Percentiles rank a stretch among this genome's conserved stretches.
Evolutionary conservation across 768 basidiomycete genomes (phyloP).

Genomic region (Phaffia tasmanica): DNA sequence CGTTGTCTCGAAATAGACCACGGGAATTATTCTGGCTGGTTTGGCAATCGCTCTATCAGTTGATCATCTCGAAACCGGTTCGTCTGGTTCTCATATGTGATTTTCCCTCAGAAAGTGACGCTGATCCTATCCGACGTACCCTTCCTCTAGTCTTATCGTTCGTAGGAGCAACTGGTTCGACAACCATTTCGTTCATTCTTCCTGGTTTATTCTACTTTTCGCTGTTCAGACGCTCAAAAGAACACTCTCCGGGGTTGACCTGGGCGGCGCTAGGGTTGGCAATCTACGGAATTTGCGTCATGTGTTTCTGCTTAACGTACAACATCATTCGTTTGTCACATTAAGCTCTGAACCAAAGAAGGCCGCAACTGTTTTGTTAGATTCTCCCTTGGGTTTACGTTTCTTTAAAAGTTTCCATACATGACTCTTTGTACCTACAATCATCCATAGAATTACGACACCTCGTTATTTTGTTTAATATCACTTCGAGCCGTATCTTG

Average conservation of each 20-base stretch:
- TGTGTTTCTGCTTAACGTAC: slow-evolving; percentile 55
- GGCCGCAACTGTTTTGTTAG: no score
- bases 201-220: slow-evolving; percentile 83
- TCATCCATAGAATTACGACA: no score
- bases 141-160: slow-evolving; percentile 66
- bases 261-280: slow-evolving; percentile 56
- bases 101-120: background rate
- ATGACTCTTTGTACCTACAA: no score
- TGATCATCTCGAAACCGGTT: slow-evolving; percentile 64
- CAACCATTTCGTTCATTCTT: slow-evolving; percentile 91
- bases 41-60: slow-evolving; percentile 42
- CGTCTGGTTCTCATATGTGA: slow-evolving; percentile 30
- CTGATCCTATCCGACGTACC: background rate
- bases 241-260: slow-evolving; percentile 47
- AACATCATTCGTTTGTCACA: no score
- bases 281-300: slow-evolving; percentile 64
- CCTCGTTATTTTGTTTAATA: no score
- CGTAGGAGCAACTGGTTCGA: slow-evolving; percentile 92
- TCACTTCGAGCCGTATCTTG: no score
- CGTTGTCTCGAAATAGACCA: slow-evolving; percentile 46
- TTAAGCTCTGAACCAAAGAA: no score
- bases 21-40: slow-evolving; percentile 35
- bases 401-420: no score
- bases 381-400: no score
- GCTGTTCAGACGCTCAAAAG: slow-evolving; percentile 59